Evolutionary conservation across 306 rosid species (phyloP), one percentile per base, ranked within the genome.

Genomic region (Dalbergia oliveri): DNA sequence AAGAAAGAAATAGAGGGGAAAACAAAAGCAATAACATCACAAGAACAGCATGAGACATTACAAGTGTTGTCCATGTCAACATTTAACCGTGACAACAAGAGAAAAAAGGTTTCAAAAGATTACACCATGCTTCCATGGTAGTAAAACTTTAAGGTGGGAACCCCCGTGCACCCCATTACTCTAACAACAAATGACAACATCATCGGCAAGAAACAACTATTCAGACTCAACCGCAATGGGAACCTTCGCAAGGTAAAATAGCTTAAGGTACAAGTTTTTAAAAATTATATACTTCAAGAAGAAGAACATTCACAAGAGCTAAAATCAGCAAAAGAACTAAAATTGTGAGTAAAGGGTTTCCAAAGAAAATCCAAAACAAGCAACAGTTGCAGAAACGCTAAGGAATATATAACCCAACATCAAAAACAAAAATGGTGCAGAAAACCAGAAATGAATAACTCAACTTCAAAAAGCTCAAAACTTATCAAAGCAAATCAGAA

Each of bases 31-130:
- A 80, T 79, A 82, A 74, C 49, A 78, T 93, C 98, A 93, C 99
- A 87, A 73, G 98, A 76, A 88, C 60, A 59, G 88, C 89, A 66
- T 90, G 98, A 91, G 84, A 73, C 66, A 75, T 83, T 89, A 84
- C 92, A 82, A 71, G 82, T 84, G 85, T 57, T 80, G 87, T 53
- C 84, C 62, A 77, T 75, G 73, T 79, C 88, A 88, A 71, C 73
- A 53, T 66, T 73, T 69, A 75, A 60, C 71, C 70, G 86, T 67
- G 81, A 79, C 79, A 73, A 67, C 77, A 80, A 71, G 77, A 83
- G 82, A 81, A 68, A 80, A 44, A 73, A 77, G 63, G 67, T 37
- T 63, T 79, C 75, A 88, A 82, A 77, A 79, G 66, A 35, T 76
- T 45, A 37, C 74, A 79, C 73, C 72, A 85, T 83, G 81, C 82